Conservation (phyloP, 306 rosid genomes). For the Prinsepia uniflora region DNA sequence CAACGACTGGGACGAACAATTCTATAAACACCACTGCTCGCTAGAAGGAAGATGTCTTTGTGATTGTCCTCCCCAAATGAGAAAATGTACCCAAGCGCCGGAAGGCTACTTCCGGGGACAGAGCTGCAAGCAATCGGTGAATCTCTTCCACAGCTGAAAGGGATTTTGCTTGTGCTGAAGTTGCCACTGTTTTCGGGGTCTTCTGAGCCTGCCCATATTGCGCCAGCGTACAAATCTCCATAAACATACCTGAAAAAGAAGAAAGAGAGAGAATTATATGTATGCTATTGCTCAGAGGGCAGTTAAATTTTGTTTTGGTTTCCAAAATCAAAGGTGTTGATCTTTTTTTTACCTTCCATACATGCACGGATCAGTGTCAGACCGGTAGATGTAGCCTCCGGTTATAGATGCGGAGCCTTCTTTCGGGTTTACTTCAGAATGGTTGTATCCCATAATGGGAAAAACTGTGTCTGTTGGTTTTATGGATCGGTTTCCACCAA, state of each 20-base stretch:
- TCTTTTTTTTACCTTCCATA: constrained; percentile 62
- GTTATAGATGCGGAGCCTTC: constrained; percentile 84
- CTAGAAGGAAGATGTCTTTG: constrained; percentile 58
- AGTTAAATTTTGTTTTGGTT: not conserved
- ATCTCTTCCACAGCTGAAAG: constrained; percentile 67
- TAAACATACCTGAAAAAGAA: constrained; percentile 54
- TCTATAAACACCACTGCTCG: constrained; percentile 72
- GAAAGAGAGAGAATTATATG: too few species aligned
- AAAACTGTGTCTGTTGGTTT: constrained; percentile 51
- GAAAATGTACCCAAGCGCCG: constrained; percentile 60
- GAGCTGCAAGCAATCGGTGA: constrained; percentile 57
- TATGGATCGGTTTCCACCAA: constrained; percentile 54
- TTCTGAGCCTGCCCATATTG: constrained; percentile 72
- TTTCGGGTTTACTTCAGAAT: constrained; percentile 60
- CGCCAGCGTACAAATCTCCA: constrained; percentile 71
- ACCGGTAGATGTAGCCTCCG: constrained; percentile 85
- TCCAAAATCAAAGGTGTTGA: not conserved
- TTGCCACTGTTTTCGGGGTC: constrained; percentile 74
- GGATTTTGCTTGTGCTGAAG: constrained; percentile 45
- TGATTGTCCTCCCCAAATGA: constrained; percentile 83
- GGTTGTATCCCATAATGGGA: constrained; percentile 79
- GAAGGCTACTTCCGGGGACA: constrained; percentile 48
- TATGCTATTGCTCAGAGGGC: not conserved
- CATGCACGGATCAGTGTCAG: constrained; percentile 86
- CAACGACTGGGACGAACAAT: constrained; percentile 80